Conservation (phyloP, 345 rosid genomes). For the Citrus medica region DNA sequence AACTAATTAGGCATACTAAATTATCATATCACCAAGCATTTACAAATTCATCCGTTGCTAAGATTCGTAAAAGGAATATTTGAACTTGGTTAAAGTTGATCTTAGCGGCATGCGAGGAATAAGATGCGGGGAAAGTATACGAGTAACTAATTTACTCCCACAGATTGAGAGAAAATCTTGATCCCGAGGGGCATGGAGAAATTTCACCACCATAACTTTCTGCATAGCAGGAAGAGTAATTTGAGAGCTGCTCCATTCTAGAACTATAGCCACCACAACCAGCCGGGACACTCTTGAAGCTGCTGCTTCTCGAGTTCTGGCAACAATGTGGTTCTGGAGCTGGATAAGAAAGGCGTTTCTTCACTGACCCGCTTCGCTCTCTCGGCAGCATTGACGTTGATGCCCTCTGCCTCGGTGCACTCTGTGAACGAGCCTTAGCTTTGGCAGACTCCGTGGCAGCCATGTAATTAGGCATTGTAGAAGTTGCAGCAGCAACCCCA, state of each 20-base stretch:
- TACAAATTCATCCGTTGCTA: not conserved
- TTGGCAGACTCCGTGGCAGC: constrained; percentile 81
- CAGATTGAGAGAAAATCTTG: constrained; percentile 13
- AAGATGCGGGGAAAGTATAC: not conserved
- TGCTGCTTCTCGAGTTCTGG: constrained; percentile 60
- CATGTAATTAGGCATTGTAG: constrained; percentile 71
- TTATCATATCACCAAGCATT: not conserved
- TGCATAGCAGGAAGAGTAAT: constrained; percentile 39
- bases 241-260: constrained; percentile 44
- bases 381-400: constrained; percentile 43
- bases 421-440: constrained; percentile 75
- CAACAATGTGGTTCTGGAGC: constrained; percentile 37
- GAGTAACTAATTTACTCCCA: not conserved
- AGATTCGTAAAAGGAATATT: not conserved
- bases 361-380: constrained; percentile 46
- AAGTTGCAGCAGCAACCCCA: constrained; percentile 22
- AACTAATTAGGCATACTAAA: not conserved
- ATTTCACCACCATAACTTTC: constrained; percentile 57
- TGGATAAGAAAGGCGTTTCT: constrained; percentile 66
- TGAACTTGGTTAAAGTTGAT: not conserved
- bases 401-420: constrained; percentile 70
- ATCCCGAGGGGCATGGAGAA: constrained; percentile 34
- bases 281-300: constrained; percentile 59
- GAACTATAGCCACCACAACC: constrained; percentile 26
- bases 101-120: not conserved